These are phyloP conservation scores for Sedum album DNA, from an alignment of 164 flowering plant genomes.

Conservation along the genomic window DNA sequence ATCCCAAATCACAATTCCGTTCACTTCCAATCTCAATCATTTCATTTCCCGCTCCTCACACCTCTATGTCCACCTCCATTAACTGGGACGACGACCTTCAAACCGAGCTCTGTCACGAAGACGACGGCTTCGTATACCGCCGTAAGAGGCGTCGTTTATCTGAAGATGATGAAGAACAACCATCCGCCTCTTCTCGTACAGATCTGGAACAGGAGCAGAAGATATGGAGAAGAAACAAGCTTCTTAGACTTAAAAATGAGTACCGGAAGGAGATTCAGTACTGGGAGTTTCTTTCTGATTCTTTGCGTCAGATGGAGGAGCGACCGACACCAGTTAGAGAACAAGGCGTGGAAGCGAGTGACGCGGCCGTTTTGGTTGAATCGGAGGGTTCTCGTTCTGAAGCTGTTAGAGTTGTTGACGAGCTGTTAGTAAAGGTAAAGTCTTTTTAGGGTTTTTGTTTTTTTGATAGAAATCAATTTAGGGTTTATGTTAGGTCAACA, in stretches of 20 bases:
- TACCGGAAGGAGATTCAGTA: neutral
- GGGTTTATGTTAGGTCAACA: neutral
- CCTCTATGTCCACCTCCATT: neutral
- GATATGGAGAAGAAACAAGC: neutral
- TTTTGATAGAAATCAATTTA: neutral
- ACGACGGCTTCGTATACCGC: slow-evolving; percentile 6
- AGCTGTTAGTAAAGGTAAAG: neutral
- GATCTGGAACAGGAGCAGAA: neutral
- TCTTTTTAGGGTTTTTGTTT: neutral
- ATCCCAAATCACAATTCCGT: neutral
- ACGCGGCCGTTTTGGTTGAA: neutral
- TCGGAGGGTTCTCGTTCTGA: neutral
- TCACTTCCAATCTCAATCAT: neutral
- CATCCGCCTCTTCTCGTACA: neutral
- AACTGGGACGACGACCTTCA: slow-evolving; percentile 1
- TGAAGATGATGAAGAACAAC: neutral
- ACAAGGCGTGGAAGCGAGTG: neutral
- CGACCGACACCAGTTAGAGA: neutral
- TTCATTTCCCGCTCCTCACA: too few species aligned
- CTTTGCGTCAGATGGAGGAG: neutral
- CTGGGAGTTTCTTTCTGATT: neutral
- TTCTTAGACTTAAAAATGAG: neutral
- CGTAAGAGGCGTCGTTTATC: neutral
- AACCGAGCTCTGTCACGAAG: neutral
- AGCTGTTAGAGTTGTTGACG: neutral